A percentile compares a stretch with the other conserved stretches of the same genome.
Conservation (phyloP, 129 eudicot species). For the Solidago caesia region DNA sequence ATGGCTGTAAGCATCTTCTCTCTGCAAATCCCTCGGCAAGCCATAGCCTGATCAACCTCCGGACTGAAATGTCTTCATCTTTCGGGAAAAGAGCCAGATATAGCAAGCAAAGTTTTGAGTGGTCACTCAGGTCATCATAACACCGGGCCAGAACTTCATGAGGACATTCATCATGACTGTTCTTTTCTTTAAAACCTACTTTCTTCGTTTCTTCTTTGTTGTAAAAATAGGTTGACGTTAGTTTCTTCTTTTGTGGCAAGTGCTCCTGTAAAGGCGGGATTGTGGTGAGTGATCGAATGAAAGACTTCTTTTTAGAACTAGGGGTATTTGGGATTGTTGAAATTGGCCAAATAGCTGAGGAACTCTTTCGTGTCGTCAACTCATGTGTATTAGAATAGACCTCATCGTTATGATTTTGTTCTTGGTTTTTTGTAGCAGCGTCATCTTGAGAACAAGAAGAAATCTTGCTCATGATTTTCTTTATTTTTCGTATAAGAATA, state of each 20-base stretch:
- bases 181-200: background rate
- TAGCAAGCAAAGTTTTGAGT: background rate
- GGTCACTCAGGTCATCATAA: background rate
- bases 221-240: background rate
- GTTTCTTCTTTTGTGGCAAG: conserved; percentile 1
- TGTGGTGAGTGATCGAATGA: conserved; percentile 10
- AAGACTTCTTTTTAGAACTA: background rate
- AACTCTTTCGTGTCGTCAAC: background rate
- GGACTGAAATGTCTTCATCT: conserved; percentile 42
- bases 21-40: conserved; percentile 56
- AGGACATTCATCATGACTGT: background rate
- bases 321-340: background rate
- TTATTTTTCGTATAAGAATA: conserved; percentile 31
- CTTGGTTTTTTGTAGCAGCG: background rate
- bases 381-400: background rate
- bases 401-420: background rate
- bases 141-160: background rate
- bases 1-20: background rate
- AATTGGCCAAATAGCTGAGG: conserved; percentile 21
- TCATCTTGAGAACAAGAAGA: background rate
- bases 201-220: background rate
- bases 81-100: conserved; percentile 37
- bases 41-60: conserved; percentile 52
- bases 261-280: background rate
- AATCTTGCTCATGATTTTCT: background rate